A percentile compares a stretch with the other conserved stretches of the same genome.
phyloP scores from a whole-genome alignment of 805 yeast species.

The Starmerella floricola region DNA sequence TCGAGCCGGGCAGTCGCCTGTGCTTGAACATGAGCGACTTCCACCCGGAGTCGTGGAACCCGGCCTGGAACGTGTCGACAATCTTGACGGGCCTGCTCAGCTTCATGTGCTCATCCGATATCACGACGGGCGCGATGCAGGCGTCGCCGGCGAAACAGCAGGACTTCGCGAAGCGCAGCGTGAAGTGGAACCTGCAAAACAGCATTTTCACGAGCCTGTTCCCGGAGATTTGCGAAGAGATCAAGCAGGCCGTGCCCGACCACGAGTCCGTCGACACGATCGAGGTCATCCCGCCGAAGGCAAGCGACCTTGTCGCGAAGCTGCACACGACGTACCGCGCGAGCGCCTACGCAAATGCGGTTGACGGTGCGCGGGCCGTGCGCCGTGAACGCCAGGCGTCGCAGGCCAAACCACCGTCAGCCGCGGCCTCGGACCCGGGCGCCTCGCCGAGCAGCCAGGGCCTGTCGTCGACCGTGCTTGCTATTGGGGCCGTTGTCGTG shows the following conservation, averaged over 20 bases:
- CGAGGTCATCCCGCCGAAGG: conserved; percentile 18
- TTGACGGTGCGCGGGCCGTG: conserved; percentile 5
- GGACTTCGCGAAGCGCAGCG: conserved; percentile 44
- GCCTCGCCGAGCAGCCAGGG: no score
- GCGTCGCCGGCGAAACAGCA: conserved; percentile 49
- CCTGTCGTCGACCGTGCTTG: not conserved
- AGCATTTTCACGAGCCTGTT: conserved; percentile 49
- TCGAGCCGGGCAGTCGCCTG: conserved; percentile 60
- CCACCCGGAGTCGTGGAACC: conserved; percentile 88
- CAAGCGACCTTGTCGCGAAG: conserved; percentile 13
- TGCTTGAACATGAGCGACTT: conserved; percentile 82
- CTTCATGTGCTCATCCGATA: conserved; percentile 76
- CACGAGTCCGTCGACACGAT: conserved; percentile 5
- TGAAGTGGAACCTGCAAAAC: conserved; percentile 41
- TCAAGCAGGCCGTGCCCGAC: conserved; percentile 12
- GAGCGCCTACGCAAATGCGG: conserved; percentile 11
- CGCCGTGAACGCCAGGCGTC: not conserved
- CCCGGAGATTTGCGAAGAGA: conserved; percentile 45
- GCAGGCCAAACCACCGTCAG: not conserved
- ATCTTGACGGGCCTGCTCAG: conserved; percentile 74
- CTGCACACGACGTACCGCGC: conserved; percentile 10
- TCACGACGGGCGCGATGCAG: conserved; percentile 62
- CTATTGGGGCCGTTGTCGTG: not conserved
- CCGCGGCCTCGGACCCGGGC: no score
- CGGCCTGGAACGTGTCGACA: conserved; percentile 83